phyloP scores from a whole-genome alignment of 192 early-diverging fungal species.

The Rhizophagus sp. region DNA sequence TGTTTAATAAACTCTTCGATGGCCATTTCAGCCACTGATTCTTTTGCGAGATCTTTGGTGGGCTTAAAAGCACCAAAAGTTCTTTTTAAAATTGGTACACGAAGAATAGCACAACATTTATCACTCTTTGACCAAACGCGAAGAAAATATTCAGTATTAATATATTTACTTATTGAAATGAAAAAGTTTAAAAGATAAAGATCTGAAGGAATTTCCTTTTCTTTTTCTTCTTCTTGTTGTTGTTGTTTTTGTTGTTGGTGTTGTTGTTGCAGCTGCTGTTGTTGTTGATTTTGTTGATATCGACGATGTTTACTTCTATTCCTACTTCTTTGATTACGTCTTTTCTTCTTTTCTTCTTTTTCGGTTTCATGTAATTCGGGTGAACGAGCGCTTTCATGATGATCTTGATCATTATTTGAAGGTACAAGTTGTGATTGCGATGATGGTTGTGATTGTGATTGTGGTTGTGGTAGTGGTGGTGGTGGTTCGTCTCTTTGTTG shows the following conservation, averaged over 20 bases:
- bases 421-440: background rate
- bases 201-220: background rate
- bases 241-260: background rate
- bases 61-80: constrained; percentile 11
- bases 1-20: constrained; percentile 14
- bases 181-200: background rate
- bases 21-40: constrained; percentile 8
- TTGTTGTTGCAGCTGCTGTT: too few species aligned
- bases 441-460: background rate
- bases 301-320: background rate
- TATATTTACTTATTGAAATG: background rate
- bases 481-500: background rate
- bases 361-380: background rate
- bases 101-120: constrained; percentile 4
- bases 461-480: background rate
- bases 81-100: constrained; percentile 19
- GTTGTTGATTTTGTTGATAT: too few species aligned
- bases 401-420: background rate
- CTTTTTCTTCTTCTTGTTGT: background rate
- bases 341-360: background rate
- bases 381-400: background rate
- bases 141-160: background rate
- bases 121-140: background rate
- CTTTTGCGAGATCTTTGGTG: background rate
- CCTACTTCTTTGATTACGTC: background rate